Evolutionary conservation across 495 filamentous ascomycete species (phyloP), one percentile per base, ranked within the genome.

Genomic region (Cladorrhinum samala): DNA sequence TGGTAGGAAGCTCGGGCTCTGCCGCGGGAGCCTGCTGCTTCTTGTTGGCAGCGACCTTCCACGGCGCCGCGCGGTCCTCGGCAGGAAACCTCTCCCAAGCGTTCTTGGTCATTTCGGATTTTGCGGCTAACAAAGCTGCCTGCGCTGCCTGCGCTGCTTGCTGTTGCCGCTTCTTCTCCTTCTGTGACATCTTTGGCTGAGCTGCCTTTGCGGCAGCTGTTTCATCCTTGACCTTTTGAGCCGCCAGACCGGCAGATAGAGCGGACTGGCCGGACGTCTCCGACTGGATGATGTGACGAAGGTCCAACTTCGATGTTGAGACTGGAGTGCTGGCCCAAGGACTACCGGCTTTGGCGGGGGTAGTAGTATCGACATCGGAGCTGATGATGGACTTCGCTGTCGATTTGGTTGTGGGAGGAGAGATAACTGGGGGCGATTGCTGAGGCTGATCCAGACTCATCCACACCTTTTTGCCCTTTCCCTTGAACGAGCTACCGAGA

Each of bases 231-330:
- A 54, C 57, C 46, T 55, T 74, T 52, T 77, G 72, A 33, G 65
- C 82, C 56, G 81, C 78, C 46, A 96, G 76, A 0, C 76, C 88
- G n/a, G 85, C 71, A 0, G 90, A 86, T 2, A 96, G 72, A 30
- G 81, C 84, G 0, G 90, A 95, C 5, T 81, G 80, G 20, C 67
- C 56, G 11, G 69, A 72, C 1, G 84, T 82, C 16, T 89, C 75
- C 60, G 95, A 88, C 38, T 79, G 79, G 80, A 96, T 86, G 56
- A 96, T 91, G 27, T 93, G 88, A 55, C 82, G 85, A 50, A 96
- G 78, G 49, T 87, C 84, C 13, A 89, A 72, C 65, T 91, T 95
- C 2, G 76, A 60, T 4, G 75, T 75, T 2, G 76, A 69, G 3
- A 88, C 63, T 2, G 73, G 64, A 11, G 80, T 69, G 1, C 76